Evolutionary conservation across 139 green algal genomes (phyloP).

Genomic region (Micractinium sp.): DNA sequence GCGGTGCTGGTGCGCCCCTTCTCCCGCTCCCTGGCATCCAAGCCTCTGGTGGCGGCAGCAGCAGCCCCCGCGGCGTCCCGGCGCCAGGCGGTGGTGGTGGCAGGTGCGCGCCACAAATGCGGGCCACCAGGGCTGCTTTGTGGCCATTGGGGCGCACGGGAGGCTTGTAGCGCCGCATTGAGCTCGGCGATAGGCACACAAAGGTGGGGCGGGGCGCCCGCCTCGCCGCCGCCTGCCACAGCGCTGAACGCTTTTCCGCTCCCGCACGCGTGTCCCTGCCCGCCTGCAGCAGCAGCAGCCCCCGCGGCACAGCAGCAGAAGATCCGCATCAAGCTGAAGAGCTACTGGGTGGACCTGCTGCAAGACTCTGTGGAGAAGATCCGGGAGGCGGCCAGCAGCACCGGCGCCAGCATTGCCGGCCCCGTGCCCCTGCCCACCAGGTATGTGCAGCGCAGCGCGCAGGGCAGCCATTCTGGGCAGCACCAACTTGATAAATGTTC

Average conservation of each 20-base stretch:
- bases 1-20: conserved; percentile 22
- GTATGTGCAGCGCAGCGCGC: not conserved
- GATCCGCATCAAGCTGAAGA: conserved; percentile 83
- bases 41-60: conserved; percentile 22
- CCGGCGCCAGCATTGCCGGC: conserved; percentile 64
- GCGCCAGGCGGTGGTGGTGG: conserved; percentile 4
- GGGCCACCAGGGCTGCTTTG: not conserved
- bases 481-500: too few species aligned
- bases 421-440: conserved; percentile 80
- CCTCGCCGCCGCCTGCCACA: not conserved
- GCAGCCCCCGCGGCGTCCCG: not conserved
- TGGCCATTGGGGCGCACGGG: not conserved
- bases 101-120: not conserved
- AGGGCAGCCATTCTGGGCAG: too few species aligned
- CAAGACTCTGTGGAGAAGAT: conserved; percentile 65
- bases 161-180: not conserved
- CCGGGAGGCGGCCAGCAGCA: conserved; percentile 62
- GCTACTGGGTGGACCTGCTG: conserved; percentile 63
- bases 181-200: not conserved
- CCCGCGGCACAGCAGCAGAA: conserved; percentile 40
- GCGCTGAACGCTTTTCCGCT: not conserved
- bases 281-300: conserved; percentile 25
- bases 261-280: not conserved
- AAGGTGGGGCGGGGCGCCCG: not conserved
- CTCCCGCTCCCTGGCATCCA: conserved; percentile 16